Evolutionary conservation across 2,329 filamentous ascomycete species (phyloP), one percentile per base, ranked within the genome.

Genomic region (Neonectria neomacrospora): DNA sequence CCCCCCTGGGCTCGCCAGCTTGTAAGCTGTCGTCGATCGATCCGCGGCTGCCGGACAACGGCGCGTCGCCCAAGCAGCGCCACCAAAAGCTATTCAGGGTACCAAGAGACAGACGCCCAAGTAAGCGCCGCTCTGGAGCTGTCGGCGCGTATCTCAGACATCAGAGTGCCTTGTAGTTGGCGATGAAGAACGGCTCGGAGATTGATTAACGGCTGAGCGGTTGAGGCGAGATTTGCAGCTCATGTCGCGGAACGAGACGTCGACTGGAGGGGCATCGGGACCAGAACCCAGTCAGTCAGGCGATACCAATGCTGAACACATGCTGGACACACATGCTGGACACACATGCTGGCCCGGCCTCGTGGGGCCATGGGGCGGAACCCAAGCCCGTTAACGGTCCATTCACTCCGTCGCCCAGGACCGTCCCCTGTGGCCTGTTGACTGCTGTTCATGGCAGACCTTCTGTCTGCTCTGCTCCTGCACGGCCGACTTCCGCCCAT

Each of bases 271-370:
- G 60, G 44, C 16, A 22, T 50, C 45, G 48, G 28, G 32, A 62
- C 66, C 66, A 53, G 65, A 60, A 54, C 62, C 60, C 34, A 42
- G 56, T 51, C 55, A 45, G 52, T 71, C 64, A 67, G 63, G 53
- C 67, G 52, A 67, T 58, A 47, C 23, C 44, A 44, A 54, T 41
- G 23, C 47, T 37, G 48, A 22, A 10, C 37, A 39, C 37, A 50
- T 16, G 51, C 42, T 50, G 32, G 61, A 3, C 23, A 26, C n/a
- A n/a, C n/a, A n/a, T n/a, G n/a, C n/a, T n/a, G n/a, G n/a, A n/a
- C n/a, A n/a, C n/a, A n/a, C n/a, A n/a, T n/a, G n/a, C n/a, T n/a
- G n/a, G n/a, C 32, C 62, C 44, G 39, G 58, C 34, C 34, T 52
- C 61, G 56, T 61, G 61, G 55, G 61, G 45, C 61, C 37, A 52